phyloP scores from a whole-genome alignment of 2,329 filamentous ascomycete genomes.

The Fusarium secorum region DNA sequence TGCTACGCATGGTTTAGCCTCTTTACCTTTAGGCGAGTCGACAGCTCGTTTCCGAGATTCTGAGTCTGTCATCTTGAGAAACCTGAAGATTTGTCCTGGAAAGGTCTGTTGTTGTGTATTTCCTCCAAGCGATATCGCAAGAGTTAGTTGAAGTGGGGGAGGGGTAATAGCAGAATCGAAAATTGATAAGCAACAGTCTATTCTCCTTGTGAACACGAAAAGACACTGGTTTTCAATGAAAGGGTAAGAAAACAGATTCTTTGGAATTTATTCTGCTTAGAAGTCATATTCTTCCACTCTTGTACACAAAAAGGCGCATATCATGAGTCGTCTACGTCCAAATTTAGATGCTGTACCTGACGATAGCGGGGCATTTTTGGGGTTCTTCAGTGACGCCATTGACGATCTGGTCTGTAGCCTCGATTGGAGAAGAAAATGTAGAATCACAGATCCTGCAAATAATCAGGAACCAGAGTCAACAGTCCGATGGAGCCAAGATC shows the following conservation, averaged over 20 bases:
- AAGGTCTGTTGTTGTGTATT: neutral
- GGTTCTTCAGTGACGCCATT: constrained; percentile 28
- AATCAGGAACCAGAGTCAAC: neutral
- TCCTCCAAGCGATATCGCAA: neutral
- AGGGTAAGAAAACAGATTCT: neutral
- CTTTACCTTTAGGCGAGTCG: constrained; percentile 51
- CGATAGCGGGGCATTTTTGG: constrained; percentile 13
- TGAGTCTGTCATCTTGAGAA: constrained; percentile 32
- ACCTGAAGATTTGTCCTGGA: neutral
- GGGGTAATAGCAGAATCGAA: constrained; percentile 5
- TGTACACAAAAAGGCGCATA: neutral
- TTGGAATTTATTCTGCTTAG: neutral
- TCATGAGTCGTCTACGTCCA: constrained; percentile 24
- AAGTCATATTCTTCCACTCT: neutral
- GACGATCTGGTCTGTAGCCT: constrained; percentile 19
- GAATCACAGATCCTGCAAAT: constrained; percentile 11
- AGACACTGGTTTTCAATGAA: neutral
- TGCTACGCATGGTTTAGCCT: neutral
- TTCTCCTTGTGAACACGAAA: neutral
- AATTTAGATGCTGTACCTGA: neutral
- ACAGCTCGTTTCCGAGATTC: constrained; percentile 43
- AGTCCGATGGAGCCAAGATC: neutral
- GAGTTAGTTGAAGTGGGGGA: constrained; percentile 12
- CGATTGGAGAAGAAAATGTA: constrained; percentile 11
- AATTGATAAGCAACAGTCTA: neutral